Evolutionary conservation across 495 filamentous ascomycete species (phyloP).

Genomic region (Annulohypoxylon moriforme): DNA sequence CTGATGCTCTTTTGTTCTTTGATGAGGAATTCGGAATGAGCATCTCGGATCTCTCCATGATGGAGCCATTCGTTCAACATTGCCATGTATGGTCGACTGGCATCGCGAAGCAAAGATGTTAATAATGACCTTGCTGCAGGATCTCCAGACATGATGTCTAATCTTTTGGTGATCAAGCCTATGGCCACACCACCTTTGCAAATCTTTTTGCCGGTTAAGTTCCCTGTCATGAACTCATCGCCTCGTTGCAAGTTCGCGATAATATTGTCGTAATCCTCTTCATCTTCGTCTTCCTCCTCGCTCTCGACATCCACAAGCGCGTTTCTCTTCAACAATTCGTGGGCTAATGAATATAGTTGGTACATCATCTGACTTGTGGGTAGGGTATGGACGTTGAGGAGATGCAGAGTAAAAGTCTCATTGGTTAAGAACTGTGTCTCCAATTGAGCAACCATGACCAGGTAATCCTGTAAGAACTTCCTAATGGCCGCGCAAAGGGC

Average conservation of each 20-base stretch:
- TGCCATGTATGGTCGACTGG: constrained; percentile 92
- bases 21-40: constrained; percentile 92
- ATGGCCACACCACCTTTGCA: constrained; percentile 95
- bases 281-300: constrained; percentile 84
- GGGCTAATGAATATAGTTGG: constrained; percentile 85
- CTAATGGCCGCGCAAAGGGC: constrained; percentile 93
- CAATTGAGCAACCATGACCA: constrained; percentile 90
- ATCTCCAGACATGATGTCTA: constrained; percentile 91
- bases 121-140: constrained; percentile 84
- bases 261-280: constrained; percentile 73
- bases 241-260: constrained; percentile 92
- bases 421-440: constrained; percentile 92
- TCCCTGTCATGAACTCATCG: constrained; percentile 78
- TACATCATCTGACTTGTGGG: constrained; percentile 89
- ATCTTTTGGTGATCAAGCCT: constrained; percentile 81
- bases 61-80: constrained; percentile 99
- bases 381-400: constrained; percentile 90
- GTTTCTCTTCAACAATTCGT: constrained; percentile 88
- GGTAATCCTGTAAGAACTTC: constrained; percentile 90
- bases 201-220: constrained; percentile 86
- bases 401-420: constrained; percentile 86
- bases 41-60: constrained; percentile 93
- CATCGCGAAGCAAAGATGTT: constrained; percentile 83
- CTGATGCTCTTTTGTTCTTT: constrained; percentile 96
- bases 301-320: constrained; percentile 86